Evolutionary conservation across 2,329 filamentous ascomycete species (phyloP).

Genomic region (Davidsoniella eucalypti): DNA sequence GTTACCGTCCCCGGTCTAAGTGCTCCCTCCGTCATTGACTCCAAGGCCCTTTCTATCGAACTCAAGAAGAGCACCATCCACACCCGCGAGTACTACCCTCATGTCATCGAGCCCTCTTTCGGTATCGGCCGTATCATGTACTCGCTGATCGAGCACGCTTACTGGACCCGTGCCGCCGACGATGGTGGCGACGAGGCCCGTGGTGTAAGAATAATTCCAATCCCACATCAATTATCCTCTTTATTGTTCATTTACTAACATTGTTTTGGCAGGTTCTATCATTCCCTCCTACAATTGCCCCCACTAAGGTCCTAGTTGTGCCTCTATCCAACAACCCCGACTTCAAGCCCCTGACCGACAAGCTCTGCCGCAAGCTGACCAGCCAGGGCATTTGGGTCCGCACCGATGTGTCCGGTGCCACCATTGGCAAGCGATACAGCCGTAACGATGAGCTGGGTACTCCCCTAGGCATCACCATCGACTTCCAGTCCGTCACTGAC

Average conservation of each 20-base stretch:
- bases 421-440: conserved; percentile 76
- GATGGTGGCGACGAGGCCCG: conserved; percentile 66
- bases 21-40: conserved; percentile 58
- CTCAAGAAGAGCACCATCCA: conserved; percentile 71
- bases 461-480: conserved; percentile 71
- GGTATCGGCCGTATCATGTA: conserved; percentile 85
- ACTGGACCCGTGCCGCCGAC: conserved; percentile 64
- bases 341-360: conserved; percentile 53
- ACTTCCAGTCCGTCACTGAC: conserved; percentile 79
- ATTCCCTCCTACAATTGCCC: conserved; percentile 44
- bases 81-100: conserved; percentile 77
- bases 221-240: neutral
- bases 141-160: conserved; percentile 81
- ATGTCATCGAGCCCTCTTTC: conserved; percentile 86
- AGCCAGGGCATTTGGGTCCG: conserved; percentile 56
- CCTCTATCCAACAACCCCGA: conserved; percentile 59
- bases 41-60: conserved; percentile 69
- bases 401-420: conserved; percentile 66
- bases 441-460: conserved; percentile 85
- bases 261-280: conserved; percentile 22
- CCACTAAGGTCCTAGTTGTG: conserved; percentile 74
- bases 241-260: conserved; percentile 17
- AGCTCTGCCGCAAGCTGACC: conserved; percentile 53
- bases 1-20: conserved; percentile 53
- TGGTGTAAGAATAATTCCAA: conserved; percentile 43